A percentile compares a stretch with the other conserved stretches of the same genome.
These are phyloP conservation scores for Stylosanthes scabra DNA, from an alignment of 331 rosid species.

Conservation along the genomic window DNA sequence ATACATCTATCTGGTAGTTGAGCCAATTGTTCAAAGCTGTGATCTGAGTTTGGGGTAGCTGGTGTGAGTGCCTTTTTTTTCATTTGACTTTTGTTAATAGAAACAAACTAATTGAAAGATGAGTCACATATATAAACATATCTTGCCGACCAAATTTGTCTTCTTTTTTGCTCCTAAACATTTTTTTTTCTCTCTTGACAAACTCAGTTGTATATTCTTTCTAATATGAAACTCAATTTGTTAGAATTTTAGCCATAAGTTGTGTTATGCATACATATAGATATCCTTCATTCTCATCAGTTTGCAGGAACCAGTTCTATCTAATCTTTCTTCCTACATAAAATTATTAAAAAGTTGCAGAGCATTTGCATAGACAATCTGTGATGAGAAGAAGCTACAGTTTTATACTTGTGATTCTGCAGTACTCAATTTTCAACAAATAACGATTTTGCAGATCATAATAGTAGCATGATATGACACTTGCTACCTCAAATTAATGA, in stretches of 20 bases:
- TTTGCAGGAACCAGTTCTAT: no score
- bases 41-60: background rate
- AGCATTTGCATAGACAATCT: background rate
- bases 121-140: background rate
- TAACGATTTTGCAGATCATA: background rate
- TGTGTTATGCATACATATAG: no score
- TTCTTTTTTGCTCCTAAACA: background rate
- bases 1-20: background rate
- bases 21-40: background rate
- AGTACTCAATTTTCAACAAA: background rate
- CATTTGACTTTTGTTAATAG: background rate
- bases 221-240: background rate
- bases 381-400: background rate
- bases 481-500: background rate
- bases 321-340: no score
- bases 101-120: background rate
- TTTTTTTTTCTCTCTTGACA: background rate
- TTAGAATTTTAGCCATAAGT: no score
- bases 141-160: background rate
- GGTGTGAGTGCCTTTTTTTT: slow-evolving; percentile 15
- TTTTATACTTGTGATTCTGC: slow-evolving; percentile 4
- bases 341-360: background rate
- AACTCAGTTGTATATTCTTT: background rate
- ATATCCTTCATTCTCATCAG: no score
- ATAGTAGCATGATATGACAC: background rate